Evolutionary conservation across 345 rosid genomes (phyloP).

Genomic region (Acer yangbiense): DNA sequence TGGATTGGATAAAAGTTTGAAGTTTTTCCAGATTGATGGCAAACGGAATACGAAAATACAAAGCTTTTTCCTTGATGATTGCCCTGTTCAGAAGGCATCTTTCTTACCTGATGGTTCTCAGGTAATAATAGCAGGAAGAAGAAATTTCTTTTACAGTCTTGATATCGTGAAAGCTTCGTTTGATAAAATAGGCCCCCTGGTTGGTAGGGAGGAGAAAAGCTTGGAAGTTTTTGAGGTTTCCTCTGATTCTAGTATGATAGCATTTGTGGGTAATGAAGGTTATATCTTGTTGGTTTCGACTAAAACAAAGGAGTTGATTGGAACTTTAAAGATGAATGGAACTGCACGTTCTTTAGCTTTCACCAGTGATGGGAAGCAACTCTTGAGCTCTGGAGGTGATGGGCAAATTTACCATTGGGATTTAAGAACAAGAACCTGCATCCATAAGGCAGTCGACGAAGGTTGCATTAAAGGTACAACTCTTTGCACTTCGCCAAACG

Average conservation of each 20-base stretch:
- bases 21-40: slow-evolving; percentile 93
- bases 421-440: slow-evolving; percentile 75
- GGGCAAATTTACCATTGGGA: slow-evolving; percentile 95
- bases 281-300: slow-evolving; percentile 80
- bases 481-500: slow-evolving; percentile 60
- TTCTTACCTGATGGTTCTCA: slow-evolving; percentile 89
- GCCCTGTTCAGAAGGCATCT: slow-evolving; percentile 78
- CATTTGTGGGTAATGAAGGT: slow-evolving; percentile 88
- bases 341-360: slow-evolving; percentile 77
- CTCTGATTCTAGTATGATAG: slow-evolving; percentile 75
- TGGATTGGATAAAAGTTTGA: slow-evolving; percentile 69
- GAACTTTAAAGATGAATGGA: slow-evolving; percentile 93
- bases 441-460: slow-evolving; percentile 83
- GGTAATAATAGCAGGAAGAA: slow-evolving; percentile 88
- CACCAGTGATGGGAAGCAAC: slow-evolving; percentile 61
- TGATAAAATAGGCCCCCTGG: slow-evolving; percentile 83
- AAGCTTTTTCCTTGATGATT: slow-evolving; percentile 83
- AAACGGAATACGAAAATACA: slow-evolving; percentile 87
- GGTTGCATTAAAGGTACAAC: slow-evolving; percentile 80
- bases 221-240: slow-evolving; percentile 87
- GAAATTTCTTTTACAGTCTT: slow-evolving; percentile 89
- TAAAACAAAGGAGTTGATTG: slow-evolving; percentile 79
- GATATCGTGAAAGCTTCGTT: slow-evolving; percentile 79
- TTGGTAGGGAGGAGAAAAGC: slow-evolving; percentile 98
- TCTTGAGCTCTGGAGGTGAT: slow-evolving; percentile 88